A percentile compares a stretch with the other conserved stretches of the same genome.
Conservation (phyloP, 768 basidiomycete species). For the Leccinum truebloodii region DNA sequence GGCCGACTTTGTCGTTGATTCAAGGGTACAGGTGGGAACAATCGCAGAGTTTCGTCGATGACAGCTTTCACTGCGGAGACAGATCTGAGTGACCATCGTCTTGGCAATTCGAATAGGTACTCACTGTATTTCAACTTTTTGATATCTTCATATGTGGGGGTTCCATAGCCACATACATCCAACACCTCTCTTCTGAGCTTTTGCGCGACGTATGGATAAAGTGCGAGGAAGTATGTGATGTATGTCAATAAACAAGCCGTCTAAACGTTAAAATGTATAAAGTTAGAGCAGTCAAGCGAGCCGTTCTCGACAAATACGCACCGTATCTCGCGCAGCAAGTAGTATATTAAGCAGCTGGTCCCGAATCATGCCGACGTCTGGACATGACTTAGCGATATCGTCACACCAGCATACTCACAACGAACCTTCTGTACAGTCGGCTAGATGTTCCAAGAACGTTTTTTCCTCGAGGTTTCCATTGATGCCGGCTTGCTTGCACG, state of each 20-base stretch:
- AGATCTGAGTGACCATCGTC: conserved; percentile 6
- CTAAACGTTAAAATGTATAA: conserved; percentile 33
- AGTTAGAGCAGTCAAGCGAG: not conserved
- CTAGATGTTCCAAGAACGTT: conserved; percentile 68
- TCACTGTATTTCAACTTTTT: conserved; percentile 66
- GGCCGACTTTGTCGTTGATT: conserved; percentile 63
- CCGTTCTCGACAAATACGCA: conserved; percentile 32
- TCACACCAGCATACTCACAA: not conserved
- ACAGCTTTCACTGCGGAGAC: conserved; percentile 61
- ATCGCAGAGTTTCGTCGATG: conserved; percentile 73
- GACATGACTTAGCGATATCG: conserved; percentile 12
- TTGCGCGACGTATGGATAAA: conserved; percentile 55
- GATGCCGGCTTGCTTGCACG: conserved; percentile 40
- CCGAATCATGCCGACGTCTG: conserved; percentile 66
- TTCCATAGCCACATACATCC: conserved; percentile 48
- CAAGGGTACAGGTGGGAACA: conserved; percentile 79
- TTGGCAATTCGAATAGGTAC: conserved; percentile 16
- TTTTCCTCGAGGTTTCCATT: conserved; percentile 46
- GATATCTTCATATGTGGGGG: conserved; percentile 58
- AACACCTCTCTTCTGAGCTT: conserved; percentile 63
- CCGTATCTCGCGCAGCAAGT: conserved; percentile 78
- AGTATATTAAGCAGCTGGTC: conserved; percentile 80
- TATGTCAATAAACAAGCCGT: conserved; percentile 72
- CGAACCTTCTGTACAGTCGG: conserved; percentile 63
- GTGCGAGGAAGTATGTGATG: conserved; percentile 67